These are phyloP conservation scores for Dalechampia spathulata DNA, from an alignment of 441 rosid species.

Conservation along the genomic window DNA sequence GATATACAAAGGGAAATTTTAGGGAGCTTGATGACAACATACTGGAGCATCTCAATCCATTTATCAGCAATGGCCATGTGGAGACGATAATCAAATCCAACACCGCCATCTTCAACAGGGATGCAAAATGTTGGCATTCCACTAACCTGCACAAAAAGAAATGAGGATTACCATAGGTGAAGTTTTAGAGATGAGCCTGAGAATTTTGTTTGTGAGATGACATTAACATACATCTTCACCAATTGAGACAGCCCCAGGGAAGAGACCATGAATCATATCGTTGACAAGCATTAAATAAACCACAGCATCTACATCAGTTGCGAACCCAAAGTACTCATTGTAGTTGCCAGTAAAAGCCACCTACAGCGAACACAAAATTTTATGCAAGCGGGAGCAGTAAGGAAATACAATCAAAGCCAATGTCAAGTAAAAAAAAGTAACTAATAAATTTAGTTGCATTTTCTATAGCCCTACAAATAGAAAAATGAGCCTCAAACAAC, in stretches of 20 bases:
- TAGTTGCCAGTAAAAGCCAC: constrained; percentile 86
- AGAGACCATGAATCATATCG: constrained; percentile 90
- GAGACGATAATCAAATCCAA: constrained; percentile 97
- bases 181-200: not conserved
- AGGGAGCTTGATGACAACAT: constrained; percentile 21
- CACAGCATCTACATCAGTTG: constrained; percentile 92
- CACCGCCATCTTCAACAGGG: constrained; percentile 87
- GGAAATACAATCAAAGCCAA: not conserved
- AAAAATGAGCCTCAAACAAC: not conserved
- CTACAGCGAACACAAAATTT: constrained; percentile 26
- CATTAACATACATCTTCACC: constrained; percentile 90
- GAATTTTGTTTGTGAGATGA: constrained; percentile 1
- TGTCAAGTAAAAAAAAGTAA: not conserved
- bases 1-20: constrained; percentile 1
- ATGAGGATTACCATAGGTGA: not conserved
- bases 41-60: constrained; percentile 97
- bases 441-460: not conserved
- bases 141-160: constrained; percentile 59
- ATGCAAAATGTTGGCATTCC: constrained; percentile 98
- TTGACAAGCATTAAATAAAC: constrained; percentile 93
- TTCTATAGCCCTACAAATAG: not conserved
- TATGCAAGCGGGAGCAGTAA: not conserved
- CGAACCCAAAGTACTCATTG: constrained; percentile 81
- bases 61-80: constrained; percentile 98
- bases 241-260: constrained; percentile 77